Evolutionary conservation across 495 filamentous ascomycete genomes (phyloP).

Genomic region (Hypoxylon rickii): DNA sequence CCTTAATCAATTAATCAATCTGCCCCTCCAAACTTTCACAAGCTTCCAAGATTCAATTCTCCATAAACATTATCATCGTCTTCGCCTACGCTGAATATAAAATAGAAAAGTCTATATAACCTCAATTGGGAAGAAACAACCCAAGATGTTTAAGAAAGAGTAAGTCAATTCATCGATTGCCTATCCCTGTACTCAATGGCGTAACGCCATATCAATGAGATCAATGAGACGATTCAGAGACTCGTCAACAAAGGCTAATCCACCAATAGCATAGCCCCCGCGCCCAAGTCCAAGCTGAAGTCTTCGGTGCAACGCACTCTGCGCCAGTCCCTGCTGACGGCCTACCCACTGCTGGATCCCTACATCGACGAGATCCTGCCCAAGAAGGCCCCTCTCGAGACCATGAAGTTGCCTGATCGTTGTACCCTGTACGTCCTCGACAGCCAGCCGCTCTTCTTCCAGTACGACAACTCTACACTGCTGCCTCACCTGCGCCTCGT

Average conservation of each 20-base stretch:
- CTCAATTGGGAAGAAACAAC: conserved; percentile 17
- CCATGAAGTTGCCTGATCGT: conserved; percentile 90
- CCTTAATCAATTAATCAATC: conserved; percentile 11
- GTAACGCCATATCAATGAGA: too few relatives aligned
- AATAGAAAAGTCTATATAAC: conserved; percentile 7
- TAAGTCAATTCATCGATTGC: too few relatives aligned
- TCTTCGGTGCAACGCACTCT: conserved; percentile 89
- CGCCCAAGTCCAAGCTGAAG: conserved; percentile 94
- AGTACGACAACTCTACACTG: conserved; percentile 73
- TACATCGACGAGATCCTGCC: conserved; percentile 94
- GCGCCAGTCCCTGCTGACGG: conserved; percentile 76
- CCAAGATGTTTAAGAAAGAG: conserved; percentile 92
- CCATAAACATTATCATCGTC: neutral
- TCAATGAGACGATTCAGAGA: too few relatives aligned
- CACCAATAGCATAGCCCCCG: conserved; percentile 59
- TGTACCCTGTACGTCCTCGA: conserved; percentile 84
- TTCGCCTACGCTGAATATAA: conserved; percentile 2
- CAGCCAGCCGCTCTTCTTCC: conserved; percentile 80
- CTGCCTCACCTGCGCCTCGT: conserved; percentile 82
- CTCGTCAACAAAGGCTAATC: neutral
- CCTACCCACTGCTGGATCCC: conserved; percentile 84
- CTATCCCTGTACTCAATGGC: neutral
- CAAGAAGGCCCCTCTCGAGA: conserved; percentile 91
- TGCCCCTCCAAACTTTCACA: conserved; percentile 44
- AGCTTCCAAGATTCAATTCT: conserved; percentile 29